A percentile compares a stretch with the other conserved stretches of the same genome.
Conservation (phyloP, 371 early-diverging fungal genomes). For the Actinomortierella ambigua region DNA sequence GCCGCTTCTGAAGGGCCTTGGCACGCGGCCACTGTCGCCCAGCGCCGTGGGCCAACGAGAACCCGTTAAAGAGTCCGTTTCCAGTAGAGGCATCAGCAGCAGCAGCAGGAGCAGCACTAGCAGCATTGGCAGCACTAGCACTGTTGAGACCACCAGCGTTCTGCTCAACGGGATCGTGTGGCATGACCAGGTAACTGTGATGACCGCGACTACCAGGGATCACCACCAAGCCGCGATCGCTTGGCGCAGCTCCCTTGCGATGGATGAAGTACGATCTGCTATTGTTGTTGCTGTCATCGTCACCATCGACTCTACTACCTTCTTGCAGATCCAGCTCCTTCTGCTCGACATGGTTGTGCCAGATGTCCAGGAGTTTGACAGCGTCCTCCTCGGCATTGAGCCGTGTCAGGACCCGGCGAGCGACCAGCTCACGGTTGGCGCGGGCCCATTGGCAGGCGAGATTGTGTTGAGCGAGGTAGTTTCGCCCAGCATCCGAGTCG, state of each 20-base stretch:
- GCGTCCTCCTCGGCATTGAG: conserved; percentile 45
- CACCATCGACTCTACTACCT: neutral
- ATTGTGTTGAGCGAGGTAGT: conserved; percentile 51
- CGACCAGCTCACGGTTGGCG: conserved; percentile 55
- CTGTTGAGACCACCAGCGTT: too few relatives aligned
- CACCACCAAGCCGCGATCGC: conserved; percentile 54
- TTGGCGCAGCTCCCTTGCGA: conserved; percentile 63
- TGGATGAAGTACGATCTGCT: too few relatives aligned
- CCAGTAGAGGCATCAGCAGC: neutral
- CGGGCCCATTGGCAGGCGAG: conserved; percentile 53
- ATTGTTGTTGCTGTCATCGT: too few relatives aligned
- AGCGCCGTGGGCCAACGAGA: conserved; percentile 61
- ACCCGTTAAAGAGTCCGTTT: conserved; percentile 28
- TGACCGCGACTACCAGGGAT: conserved; percentile 61
- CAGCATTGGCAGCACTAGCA: neutral
- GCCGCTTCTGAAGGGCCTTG: conserved; percentile 47
- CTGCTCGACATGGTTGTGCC: conserved; percentile 56
- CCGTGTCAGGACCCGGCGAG: conserved; percentile 46
- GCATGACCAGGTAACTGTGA: conserved; percentile 53
- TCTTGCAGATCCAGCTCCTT: conserved; percentile 1
- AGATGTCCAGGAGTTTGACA: conserved; percentile 52
- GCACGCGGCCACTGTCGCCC: conserved; percentile 52
- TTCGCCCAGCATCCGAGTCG: conserved; percentile 15
- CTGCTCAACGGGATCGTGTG: conserved; percentile 41
- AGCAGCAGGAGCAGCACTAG: neutral